A percentile compares a stretch with the other conserved stretches of the same genome.
phyloP scores from a whole-genome alignment of 495 filamentous ascomycete genomes.

The Podospora conica region DNA sequence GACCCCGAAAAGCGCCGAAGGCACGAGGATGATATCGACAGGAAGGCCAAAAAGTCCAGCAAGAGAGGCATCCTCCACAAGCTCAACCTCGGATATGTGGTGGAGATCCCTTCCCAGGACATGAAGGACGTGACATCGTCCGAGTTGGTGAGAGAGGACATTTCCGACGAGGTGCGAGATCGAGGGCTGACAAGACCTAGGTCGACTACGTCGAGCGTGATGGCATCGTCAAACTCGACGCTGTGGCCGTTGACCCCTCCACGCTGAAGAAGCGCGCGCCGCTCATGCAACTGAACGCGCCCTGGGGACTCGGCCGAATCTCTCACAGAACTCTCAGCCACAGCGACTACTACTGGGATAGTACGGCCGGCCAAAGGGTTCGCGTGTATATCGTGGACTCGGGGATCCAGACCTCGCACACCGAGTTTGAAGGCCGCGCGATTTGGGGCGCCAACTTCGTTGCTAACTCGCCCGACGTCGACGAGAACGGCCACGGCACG shows the following conservation, averaged over 20 bases:
- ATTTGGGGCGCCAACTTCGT: conserved; percentile 51
- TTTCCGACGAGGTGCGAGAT: neutral
- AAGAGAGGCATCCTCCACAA: conserved; percentile 10
- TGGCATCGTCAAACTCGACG: conserved; percentile 8
- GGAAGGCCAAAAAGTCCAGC: conserved; percentile 6
- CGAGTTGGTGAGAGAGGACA: conserved; percentile 6
- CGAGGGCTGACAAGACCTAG: conserved; percentile 1
- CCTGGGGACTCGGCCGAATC: conserved; percentile 53
- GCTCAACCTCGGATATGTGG: conserved; percentile 16
- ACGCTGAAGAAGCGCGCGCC: conserved; percentile 13
- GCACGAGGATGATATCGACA: conserved; percentile 13
- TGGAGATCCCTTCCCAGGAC: conserved; percentile 12
- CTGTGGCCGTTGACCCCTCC: neutral
- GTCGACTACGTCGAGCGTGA: conserved; percentile 21
- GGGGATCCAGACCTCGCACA: conserved; percentile 49
- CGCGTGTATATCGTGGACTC: conserved; percentile 51
- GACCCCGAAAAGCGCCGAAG: conserved; percentile 6
- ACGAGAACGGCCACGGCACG: conserved; percentile 57
- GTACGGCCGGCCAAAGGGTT: conserved; percentile 8
- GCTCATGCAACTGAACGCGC: conserved; percentile 15
- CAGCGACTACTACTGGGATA: conserved; percentile 36
- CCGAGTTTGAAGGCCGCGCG: conserved; percentile 50
- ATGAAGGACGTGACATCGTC: conserved; percentile 6
- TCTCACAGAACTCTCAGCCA: conserved; percentile 38
- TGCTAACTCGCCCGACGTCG: conserved; percentile 35